Base-by-base conservation (phyloP, 129 eudicot genomes). In the Heracleum sosnowskyi region DNA sequence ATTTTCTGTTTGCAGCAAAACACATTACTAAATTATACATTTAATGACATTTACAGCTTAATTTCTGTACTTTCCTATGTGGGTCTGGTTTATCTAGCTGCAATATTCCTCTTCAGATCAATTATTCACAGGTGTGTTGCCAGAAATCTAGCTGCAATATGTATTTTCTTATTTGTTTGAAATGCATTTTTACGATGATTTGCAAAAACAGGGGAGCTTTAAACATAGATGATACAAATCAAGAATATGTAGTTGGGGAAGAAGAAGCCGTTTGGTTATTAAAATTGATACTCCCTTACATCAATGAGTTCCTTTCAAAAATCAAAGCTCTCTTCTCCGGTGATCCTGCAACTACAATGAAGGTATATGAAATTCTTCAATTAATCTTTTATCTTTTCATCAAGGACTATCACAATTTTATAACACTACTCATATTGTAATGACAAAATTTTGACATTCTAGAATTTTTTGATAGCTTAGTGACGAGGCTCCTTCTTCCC, bases 281-380 rank as follows among this genome's bases (percentile, higher is more conserved):
- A 63, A 93, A 84, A 80, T 39, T 93, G 69, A 22, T 91, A 49
- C 88, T 93, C 34, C 98, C 98, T 74, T 91, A 82, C 80, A 41
- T 93, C 36, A 93, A 93, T 81, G 98, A 93, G 84, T 93, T 86
- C 78, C 89, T 93, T 35, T 69, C 85, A 46, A 91, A 93, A 75
- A 75, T 93, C 29, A 93, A 86, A 91, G 96, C 90, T 44, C 88
- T 93, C 75, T 93, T 93, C 80, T 93, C 96, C 35, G 98, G 98
- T 73, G 93, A 93, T 88, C 98, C 98, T 80, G 82, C 93, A n/a
- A 91, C 91, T 53, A 93, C 98, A 69, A 91, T 93, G 98, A 93
- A 93, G 98, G 98, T 91, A 44, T 39, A 7, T 4, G 15, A 37
- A 7, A n/a, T n/a, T n/a, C n/a, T n/a, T n/a, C n/a, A 46, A 4